Base-by-base conservation (phyloP, 106 monocot genomes). In the Vanilla planifolia region DNA sequence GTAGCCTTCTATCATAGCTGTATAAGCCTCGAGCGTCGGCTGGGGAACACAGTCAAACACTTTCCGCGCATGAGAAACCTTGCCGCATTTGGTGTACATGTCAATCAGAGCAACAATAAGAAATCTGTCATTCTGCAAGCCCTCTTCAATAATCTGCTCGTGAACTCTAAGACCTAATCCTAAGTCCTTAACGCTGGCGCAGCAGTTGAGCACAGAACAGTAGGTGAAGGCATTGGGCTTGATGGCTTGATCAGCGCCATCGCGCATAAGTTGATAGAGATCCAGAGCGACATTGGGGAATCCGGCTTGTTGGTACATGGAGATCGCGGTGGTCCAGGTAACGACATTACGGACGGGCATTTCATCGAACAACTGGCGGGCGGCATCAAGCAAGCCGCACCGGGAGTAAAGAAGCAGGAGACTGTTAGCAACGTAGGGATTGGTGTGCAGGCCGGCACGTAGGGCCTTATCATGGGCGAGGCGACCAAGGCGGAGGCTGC, bases 1-100 rank as follows among this genome's bases (percentile, higher is more conserved):
- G 66, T 65, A 66, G 5, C 79, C 79, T 36, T 79, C 79, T n/a
- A 79, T 55, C 79, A 79, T 74, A 1, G 79, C 79, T 0, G 79
- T 79, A 50, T 58, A 74, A 65, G 79, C 79, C 46, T 68, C 61
- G 16, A 61, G 19, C 16, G 65, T 56, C 3, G 48, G 55, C 5
- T 40, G 29, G 9, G 3, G 17, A 10, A 53, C 16, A 43, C 6
- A 5, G 25, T 68, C 59, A 25, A 79, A 79, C 68, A 73, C 64
- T 41, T 65, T 6, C 9, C 63, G 46, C 10, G 68, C 79, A 8
- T 56, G 21, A 6, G 10, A 30, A 25, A 72, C 69, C 17, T 45
- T 5, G 1, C 73, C 73, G 35, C 79, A 79, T 25, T 79, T 79
- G 9, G 68, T 51, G 25, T 79, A 79, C 79, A 79, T 73, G 33